Base-by-base conservation (phyloP, 495 filamentous ascomycete genomes). In the Elaphomyces granulatus region DNA sequence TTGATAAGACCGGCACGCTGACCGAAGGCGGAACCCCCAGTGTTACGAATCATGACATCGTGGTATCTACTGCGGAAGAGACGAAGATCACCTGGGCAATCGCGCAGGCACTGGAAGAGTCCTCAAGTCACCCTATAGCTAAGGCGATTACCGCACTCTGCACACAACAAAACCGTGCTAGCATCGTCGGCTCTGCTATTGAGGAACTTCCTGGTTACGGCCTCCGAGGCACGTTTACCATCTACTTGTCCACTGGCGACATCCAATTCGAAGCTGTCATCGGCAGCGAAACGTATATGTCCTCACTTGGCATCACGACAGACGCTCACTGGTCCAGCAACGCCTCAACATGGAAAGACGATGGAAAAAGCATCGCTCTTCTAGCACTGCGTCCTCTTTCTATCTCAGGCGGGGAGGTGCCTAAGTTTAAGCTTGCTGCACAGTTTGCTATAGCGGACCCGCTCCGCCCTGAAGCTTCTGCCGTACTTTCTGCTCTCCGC, bases 1-100 rank as follows among this genome's bases (percentile, higher is more conserved):
- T 96, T 49, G 88, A 96, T 64, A 96, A 96, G 64, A 96, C 88
- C 0, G 88, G 88, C 0, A 96, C 88, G 1, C 61, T 96, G 36
- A 96, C 88, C 0, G 64, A 83, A 48, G 88, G 88, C 28, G 85
- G 82, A 28, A 79, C 86, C 40, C 76, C 87, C 0, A 77, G 60
- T 6, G 78, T 96, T 17, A 81, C 84, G 0, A 80, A 92, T 34
- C 71, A 79, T 40, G 64, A 78, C 45, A 46, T 77, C 15, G 54
- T 77, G 32, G 62, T 60, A 2, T 52, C 44, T 14, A 58, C 65
- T 12, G 43, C 56, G 2, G 51, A 59, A 8, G 37, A 62, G 3
- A 23, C 60, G 18, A 40, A 53, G 17, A 38, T 64, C 32, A 67
- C 53, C 49, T 72, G 75, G 55, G 52, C 62, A 3, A 56, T 81